phyloP scores from a whole-genome alignment of 1,284 basidiomycete genomes.

The Pseudozyma pruni region DNA sequence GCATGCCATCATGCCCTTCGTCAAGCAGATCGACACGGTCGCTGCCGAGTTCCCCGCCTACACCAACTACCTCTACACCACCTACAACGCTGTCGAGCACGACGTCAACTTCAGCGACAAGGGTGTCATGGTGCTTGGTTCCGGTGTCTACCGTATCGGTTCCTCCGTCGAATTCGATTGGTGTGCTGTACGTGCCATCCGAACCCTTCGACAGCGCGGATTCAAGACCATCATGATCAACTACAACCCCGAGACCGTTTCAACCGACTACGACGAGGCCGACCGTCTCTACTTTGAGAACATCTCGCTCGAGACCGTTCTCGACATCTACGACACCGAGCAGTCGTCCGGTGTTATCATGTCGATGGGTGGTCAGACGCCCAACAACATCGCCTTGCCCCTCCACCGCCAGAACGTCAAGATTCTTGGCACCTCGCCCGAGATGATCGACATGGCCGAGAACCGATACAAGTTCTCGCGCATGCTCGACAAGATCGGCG shows the following conservation, averaged over 20 bases:
- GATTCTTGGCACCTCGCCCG: slow-evolving; percentile 96
- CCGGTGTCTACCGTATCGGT: slow-evolving; percentile 97
- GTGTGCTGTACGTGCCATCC: slow-evolving; percentile 97
- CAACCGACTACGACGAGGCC: slow-evolving; percentile 98
- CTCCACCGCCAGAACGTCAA: slow-evolving; percentile 95
- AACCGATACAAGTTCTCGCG: slow-evolving; percentile 99
- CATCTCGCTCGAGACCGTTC: slow-evolving; percentile 93
- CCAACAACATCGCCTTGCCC: slow-evolving; percentile 96
- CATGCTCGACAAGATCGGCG: slow-evolving; percentile 93
- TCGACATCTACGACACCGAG: slow-evolving; percentile 96
- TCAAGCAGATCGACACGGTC: slow-evolving; percentile 99
- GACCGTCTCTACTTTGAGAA: slow-evolving; percentile 99
- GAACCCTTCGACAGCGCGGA: slow-evolving; percentile 92
- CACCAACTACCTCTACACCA: slow-evolving; percentile 98
- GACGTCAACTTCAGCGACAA: slow-evolving; percentile 89
- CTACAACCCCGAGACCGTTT: slow-evolving; percentile 99
- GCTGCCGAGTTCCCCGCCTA: slow-evolving; percentile 98
- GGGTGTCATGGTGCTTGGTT: slow-evolving; percentile 96
- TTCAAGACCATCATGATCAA: slow-evolving; percentile 98
- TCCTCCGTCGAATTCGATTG: slow-evolving; percentile 99
- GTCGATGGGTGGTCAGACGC: slow-evolving; percentile 98
- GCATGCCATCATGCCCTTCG: slow-evolving; percentile 83
- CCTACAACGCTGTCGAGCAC: slow-evolving; percentile 93
- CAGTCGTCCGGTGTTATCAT: slow-evolving; percentile 89
- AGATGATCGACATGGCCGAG: slow-evolving; percentile 99